phyloP scores from a whole-genome alignment of 2,329 filamentous ascomycete species.

The Beauveria pseudobassiana region DNA sequence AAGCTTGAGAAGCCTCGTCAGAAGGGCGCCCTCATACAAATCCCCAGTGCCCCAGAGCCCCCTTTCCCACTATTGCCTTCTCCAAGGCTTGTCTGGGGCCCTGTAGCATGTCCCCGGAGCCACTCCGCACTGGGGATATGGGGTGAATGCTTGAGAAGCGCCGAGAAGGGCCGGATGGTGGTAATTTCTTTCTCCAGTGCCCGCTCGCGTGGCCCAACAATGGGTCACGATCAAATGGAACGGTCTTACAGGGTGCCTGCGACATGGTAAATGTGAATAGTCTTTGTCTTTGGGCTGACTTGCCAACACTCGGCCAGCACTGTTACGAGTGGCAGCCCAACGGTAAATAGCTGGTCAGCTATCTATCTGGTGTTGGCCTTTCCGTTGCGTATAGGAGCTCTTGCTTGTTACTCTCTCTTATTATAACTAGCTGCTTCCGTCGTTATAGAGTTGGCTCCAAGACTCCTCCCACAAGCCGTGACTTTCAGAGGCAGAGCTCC shows the following conservation, averaged over 20 bases:
- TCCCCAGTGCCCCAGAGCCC: background rate
- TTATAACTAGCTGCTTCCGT: background rate
- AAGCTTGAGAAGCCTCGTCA: background rate
- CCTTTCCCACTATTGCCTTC: background rate
- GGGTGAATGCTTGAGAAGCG: slow-evolving; percentile 3
- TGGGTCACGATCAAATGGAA: background rate
- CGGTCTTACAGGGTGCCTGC: too few relatives aligned
- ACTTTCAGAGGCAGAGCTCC: background rate
- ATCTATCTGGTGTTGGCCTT: background rate
- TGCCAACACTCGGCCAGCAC: too few relatives aligned
- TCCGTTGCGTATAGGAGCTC: background rate
- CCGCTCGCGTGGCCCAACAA: background rate
- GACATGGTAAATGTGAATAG: too few relatives aligned
- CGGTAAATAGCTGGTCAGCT: too few relatives aligned
- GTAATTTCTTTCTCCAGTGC: background rate
- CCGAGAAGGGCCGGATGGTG: slow-evolving; percentile 11
- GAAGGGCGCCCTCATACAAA: too few relatives aligned
- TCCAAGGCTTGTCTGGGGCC: background rate
- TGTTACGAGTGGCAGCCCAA: too few relatives aligned
- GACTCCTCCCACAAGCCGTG: background rate
- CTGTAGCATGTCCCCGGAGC: background rate
- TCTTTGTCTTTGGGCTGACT: too few relatives aligned
- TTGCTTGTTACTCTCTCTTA: background rate
- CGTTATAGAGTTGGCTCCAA: background rate
- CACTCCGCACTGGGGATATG: slow-evolving; percentile 5